Percentiles rank a stretch among this genome's conserved stretches.
phyloP scores from a whole-genome alignment of 2,329 filamentous ascomycete genomes.

The Cercospora citrullina region DNA sequence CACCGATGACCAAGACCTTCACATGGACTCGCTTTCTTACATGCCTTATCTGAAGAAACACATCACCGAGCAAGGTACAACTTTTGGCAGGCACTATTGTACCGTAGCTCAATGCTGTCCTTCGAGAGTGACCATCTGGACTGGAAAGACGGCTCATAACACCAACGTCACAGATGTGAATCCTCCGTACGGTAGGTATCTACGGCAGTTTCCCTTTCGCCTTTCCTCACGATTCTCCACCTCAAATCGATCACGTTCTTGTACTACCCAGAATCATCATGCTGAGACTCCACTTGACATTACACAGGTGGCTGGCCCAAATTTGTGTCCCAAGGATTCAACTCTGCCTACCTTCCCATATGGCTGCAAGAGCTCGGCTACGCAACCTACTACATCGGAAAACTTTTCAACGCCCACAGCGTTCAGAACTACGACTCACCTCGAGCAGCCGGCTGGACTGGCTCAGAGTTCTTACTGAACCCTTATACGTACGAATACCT shows the following conservation, averaged over 20 bases:
- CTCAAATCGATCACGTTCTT: background rate
- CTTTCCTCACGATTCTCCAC: background rate
- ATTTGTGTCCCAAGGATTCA: constrained; percentile 64
- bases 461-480: constrained; percentile 52
- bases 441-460: constrained; percentile 59
- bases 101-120: constrained; percentile 69
- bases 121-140: constrained; percentile 64
- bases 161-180: constrained; percentile 66
- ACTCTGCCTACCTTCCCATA: constrained; percentile 66
- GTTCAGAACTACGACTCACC: constrained; percentile 62
- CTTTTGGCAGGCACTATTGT: constrained; percentile 64
- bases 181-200: constrained; percentile 53
- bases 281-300: background rate
- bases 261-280: background rate
- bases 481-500: constrained; percentile 68
- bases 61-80: constrained; percentile 59
- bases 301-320: constrained; percentile 61
- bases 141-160: constrained; percentile 67
- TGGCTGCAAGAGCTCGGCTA: constrained; percentile 71
- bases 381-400: constrained; percentile 72
- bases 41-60: constrained; percentile 60
- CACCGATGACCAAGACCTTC: constrained; percentile 67
- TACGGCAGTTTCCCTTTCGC: background rate
- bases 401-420: constrained; percentile 67
- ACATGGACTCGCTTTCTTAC: constrained; percentile 61